Base-by-base conservation (phyloP, 208 protist genomes). In the Tritrichomonas musculus region DNA sequence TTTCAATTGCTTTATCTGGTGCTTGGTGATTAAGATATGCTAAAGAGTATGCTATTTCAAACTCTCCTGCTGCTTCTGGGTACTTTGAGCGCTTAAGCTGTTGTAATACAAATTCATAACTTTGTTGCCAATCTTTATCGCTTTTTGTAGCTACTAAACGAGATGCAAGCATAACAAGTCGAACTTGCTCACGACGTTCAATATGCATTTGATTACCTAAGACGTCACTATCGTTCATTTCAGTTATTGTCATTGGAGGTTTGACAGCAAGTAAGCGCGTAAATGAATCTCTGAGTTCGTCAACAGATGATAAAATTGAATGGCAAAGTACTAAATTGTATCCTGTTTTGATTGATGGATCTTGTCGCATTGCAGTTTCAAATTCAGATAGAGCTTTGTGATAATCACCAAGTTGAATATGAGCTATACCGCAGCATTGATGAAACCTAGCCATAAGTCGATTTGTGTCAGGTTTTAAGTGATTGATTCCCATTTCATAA, bases 281-380 rank as follows among this genome's bases (percentile, higher is more conserved):
- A 36, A 57, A 88, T 57, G 77, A 41, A 44, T 88, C 77, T 20
- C n/a, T 44, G 27, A 88, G n/a, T 53, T 88, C 77, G n/a, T 88
- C 77, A 4, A 49, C 57, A 27, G 77, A 88, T 53, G 77, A 88
- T 33, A 88, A 39, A 57, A 88, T 39, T 0, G 77, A 44, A 49
- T 88, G 77, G n/a, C 77, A 88, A 39, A 88, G 47, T n/a, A 88
- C 77, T 33, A 88, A 27, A n/a, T 88, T 88, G 36, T 53, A 88
- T 8, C 77, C 77, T 39, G 77, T 88, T 47, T 88, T 88, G n/a
- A 88, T 39, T 5, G 77, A 88, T 60, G 77, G 77, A 36, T 88
- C 77, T 53, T 53, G 41, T 3, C 77, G 77, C 77, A 88, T 88
- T 5, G 77, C 77, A 44, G 77, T 88, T 30, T 88, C 77, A 50